Base-by-base conservation (phyloP, 2,329 filamentous ascomycete genomes). In the Neofusicoccum ribis region DNA sequence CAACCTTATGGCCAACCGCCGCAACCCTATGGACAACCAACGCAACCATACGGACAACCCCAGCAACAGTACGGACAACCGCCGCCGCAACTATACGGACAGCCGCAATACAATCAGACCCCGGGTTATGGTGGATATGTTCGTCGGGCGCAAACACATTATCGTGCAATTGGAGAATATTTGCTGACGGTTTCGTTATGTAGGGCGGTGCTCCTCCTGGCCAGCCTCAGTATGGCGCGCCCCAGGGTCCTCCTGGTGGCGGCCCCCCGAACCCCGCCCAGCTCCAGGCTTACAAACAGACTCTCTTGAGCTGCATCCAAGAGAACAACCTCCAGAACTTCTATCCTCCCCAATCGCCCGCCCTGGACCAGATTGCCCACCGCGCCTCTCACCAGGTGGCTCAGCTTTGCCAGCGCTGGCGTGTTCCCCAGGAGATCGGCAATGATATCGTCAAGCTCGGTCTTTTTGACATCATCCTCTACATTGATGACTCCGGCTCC, bases 401-500 rank as follows among this genome's bases (percentile, higher is more conserved):
- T 66, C 82, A 82, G 66, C 77, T 89, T 52, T 85, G 85, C 65
- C 78, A 83, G 67, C 80, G 84, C 68, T 88, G 86, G 84, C 78
- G 80, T 64, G 80, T 89, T 56, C 82, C 82, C 7, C 81, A 81
- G 68, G 87, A 89, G 74, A 83, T 89, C 65, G 87, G 84, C 51
- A 86, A 84, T 64, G 87, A 89, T 72, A 83, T 89, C 65, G 85
- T 88, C 71, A 86, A 88, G 72, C 79, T 89, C 31, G 81, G 84
- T 3, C 77, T 89, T 31, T 89, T 86, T 73, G 87, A 89, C 70
- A 82, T 88, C 43, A 79, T 88, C 50, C 77, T 89, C 56, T 89
- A 87, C 72, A 85, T 89, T 64, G 78, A 90, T 69, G 88, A 91
- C 78, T 88, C 86, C 72, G 88, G 88, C 49, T 90, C 88, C 20